These are phyloP conservation scores for Brassica carinata DNA, from an alignment of 345 rosid species.

Conservation along the genomic window DNA sequence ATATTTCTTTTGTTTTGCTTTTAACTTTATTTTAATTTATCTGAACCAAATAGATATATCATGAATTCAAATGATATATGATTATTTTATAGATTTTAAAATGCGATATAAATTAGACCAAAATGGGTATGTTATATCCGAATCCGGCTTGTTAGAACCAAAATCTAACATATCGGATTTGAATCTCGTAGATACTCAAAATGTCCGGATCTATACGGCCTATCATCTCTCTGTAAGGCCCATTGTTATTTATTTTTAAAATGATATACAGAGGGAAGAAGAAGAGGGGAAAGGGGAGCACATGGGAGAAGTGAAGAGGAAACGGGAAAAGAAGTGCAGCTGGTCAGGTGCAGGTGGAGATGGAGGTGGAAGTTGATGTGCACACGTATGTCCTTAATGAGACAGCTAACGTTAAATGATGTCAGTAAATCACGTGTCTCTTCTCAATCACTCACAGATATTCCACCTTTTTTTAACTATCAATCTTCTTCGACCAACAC, in stretches of 20 bases:
- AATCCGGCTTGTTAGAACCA: too few relatives aligned
- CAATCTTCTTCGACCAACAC: conserved; percentile 32
- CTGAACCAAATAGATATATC: too few relatives aligned
- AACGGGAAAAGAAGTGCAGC: conserved; percentile 30
- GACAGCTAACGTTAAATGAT: conserved; percentile 38
- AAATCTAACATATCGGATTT: too few relatives aligned
- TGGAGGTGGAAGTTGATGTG: conserved; percentile 28
- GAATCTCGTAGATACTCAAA: too few relatives aligned
- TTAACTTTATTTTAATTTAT: too few relatives aligned
- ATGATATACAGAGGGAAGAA: background rate
- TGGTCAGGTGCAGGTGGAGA: conserved; percentile 36
- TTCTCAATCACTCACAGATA: conserved; percentile 34
- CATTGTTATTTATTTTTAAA: background rate
- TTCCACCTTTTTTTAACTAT: conserved; percentile 2
- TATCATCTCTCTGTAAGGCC: background rate
- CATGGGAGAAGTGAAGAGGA: conserved; percentile 42
- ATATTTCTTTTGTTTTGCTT: too few relatives aligned
- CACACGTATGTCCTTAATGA: conserved; percentile 39
- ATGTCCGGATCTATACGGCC: background rate
- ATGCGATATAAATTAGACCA: too few relatives aligned
- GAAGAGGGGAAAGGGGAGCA: conserved; percentile 17
- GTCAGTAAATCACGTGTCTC: conserved; percentile 39
- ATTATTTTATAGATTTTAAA: too few relatives aligned
- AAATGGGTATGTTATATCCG: too few relatives aligned
- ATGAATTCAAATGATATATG: too few relatives aligned